phyloP scores from a whole-genome alignment of 2,329 filamentous ascomycete species.

The Verticillium zaregamsianum region DNA sequence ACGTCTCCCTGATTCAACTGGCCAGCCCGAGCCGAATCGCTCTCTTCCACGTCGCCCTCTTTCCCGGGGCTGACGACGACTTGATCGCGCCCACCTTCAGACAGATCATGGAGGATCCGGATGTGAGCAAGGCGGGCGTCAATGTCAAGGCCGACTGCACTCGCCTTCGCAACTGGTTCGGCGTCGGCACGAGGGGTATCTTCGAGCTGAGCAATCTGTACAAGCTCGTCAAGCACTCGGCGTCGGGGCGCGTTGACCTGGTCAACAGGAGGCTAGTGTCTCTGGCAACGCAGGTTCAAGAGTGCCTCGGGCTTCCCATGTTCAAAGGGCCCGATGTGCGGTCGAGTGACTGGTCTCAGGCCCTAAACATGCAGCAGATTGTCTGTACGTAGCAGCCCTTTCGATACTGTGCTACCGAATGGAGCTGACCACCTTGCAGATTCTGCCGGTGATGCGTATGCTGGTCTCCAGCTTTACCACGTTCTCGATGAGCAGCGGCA shows the following conservation, averaged over 20 bases:
- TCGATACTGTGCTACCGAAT: neutral
- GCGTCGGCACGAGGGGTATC: conserved; percentile 59
- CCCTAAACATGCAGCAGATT: conserved; percentile 61
- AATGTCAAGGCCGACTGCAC: conserved; percentile 67
- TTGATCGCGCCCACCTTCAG: conserved; percentile 69
- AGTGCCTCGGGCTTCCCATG: conserved; percentile 69
- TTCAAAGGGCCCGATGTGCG: conserved; percentile 69
- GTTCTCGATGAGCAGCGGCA: conserved; percentile 65
- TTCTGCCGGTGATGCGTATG: conserved; percentile 81
- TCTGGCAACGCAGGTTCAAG: conserved; percentile 65
- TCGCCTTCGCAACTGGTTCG: conserved; percentile 63
- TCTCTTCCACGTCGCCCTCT: conserved; percentile 75
- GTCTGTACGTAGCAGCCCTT: conserved; percentile 50
- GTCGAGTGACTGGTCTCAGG: conserved; percentile 67
- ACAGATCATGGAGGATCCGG: conserved; percentile 65
- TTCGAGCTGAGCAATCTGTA: conserved; percentile 83
- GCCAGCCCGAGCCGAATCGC: conserved; percentile 73
- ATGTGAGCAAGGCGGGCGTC: conserved; percentile 73
- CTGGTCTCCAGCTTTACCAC: conserved; percentile 68
- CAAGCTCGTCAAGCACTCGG: conserved; percentile 67
- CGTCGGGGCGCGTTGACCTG: conserved; percentile 40
- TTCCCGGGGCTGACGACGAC: conserved; percentile 41
- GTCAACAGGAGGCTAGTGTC: conserved; percentile 65
- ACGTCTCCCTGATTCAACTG: conserved; percentile 79
- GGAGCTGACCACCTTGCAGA: conserved; percentile 38